These are phyloP conservation scores for Lachnellula cervina DNA, from an alignment of 2,329 filamentous ascomycete genomes.

Conservation along the genomic window DNA sequence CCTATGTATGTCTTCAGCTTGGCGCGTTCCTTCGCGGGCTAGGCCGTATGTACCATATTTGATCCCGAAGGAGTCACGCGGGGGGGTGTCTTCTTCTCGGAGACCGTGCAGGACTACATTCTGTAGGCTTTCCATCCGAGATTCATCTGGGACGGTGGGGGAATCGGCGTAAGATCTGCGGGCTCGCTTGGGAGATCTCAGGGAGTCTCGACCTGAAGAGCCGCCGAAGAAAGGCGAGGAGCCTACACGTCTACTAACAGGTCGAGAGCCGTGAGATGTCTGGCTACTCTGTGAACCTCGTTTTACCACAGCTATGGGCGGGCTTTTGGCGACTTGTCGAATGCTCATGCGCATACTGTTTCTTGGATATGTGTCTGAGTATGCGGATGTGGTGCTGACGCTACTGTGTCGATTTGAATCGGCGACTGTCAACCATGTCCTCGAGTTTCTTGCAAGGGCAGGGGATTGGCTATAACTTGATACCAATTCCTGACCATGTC, in stretches of 20 bases:
- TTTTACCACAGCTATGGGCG: constrained; percentile 5
- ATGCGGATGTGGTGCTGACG: constrained; percentile 17
- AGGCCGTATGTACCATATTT: constrained; percentile 21
- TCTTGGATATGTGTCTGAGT: constrained; percentile 14
- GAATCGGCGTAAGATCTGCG: constrained; percentile 22
- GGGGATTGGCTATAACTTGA: neutral
- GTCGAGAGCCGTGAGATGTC: constrained; percentile 13
- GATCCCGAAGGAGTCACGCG: constrained; percentile 22
- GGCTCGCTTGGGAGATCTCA: constrained; percentile 10
- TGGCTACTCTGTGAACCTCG: constrained; percentile 4
- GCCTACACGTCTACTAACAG: constrained; percentile 23
- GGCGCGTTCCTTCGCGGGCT: constrained; percentile 26
- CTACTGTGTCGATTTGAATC: constrained; percentile 12
- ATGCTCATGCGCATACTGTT: constrained; percentile 7
- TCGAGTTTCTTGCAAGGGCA: constrained; percentile 19
- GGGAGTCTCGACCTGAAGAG: constrained; percentile 14
- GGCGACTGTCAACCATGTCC: constrained; percentile 20
- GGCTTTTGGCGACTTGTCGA: constrained; percentile 20
- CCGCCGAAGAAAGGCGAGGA: constrained; percentile 29
- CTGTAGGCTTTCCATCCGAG: constrained; percentile 8
- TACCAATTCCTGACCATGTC: constrained; percentile 23
- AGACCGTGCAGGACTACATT: constrained; percentile 6
- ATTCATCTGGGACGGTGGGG: constrained; percentile 26
- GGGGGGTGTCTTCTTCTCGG: constrained; percentile 9
- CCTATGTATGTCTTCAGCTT: constrained; percentile 25